These are phyloP conservation scores for Chaetomium sp. DNA, from an alignment of 2,329 filamentous ascomycete genomes.

Conservation along the genomic window DNA sequence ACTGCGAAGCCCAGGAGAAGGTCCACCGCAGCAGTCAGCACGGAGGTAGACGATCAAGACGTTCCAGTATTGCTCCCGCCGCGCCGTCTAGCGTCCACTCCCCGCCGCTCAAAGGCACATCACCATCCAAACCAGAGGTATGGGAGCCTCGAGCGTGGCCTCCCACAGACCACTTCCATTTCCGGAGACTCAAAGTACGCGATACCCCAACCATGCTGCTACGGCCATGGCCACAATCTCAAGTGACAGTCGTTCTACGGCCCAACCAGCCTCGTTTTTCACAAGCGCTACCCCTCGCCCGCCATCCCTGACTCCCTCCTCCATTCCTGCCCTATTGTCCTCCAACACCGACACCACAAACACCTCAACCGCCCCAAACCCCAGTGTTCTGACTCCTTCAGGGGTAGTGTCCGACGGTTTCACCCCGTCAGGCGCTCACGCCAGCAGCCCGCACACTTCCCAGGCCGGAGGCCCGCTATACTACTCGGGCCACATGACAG, in stretches of 20 bases:
- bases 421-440: conserved; percentile 64
- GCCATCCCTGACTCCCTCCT: conserved; percentile 46
- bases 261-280: conserved; percentile 31
- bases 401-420: conserved; percentile 61
- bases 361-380: conserved; percentile 38
- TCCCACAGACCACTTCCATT: conserved; percentile 67
- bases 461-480: conserved; percentile 53
- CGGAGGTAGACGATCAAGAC: neutral
- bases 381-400: conserved; percentile 47
- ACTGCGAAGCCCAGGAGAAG: neutral
- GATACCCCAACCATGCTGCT: conserved; percentile 39
- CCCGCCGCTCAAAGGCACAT: conserved; percentile 5
- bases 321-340: conserved; percentile 35
- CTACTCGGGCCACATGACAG: conserved; percentile 56
- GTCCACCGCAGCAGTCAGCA: neutral
- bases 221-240: conserved; percentile 25
- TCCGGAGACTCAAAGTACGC: conserved; percentile 55
- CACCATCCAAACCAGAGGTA: conserved; percentile 12
- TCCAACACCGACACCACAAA: conserved; percentile 37
- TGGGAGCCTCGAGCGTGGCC: conserved; percentile 58
- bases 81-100: neutral
- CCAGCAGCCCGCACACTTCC: conserved; percentile 60
- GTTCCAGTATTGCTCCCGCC: neutral
- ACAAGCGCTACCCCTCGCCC: conserved; percentile 33
- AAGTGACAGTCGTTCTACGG: conserved; percentile 21